Base-by-base conservation (phyloP, 2,329 filamentous ascomycete species). In the Myriosclerotinia scirpicola region DNA sequence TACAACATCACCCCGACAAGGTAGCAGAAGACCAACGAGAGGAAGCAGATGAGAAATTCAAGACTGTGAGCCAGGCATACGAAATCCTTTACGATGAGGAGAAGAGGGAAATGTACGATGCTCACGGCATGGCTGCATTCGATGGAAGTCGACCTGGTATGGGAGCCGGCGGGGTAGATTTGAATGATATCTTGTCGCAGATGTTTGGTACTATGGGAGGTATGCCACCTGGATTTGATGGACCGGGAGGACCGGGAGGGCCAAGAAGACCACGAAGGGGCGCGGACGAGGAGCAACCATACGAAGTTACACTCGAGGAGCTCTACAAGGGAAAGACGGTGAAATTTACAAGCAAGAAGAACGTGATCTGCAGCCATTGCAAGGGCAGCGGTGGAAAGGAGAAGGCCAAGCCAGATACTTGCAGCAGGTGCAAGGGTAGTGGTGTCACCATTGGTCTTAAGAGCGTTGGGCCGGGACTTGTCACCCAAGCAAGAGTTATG, bases 301-400 rank as follows among this genome's bases (percentile, higher is more conserved):
- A 99, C 80, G 89, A 93, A 77, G 91, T 98, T 67, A 90, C 88
- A 2, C 81, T 99, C 68, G 95, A 98, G 78, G 95, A 99, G 79
- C 84, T 99, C 42, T 99, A 98, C 85, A 97, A 96, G 81, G 95
- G 95, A 75, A 97, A 98, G 84, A 97, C 95, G 0, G 95, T 96
- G 76, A 95, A 96, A 80, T 97, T 99, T 78, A 89, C 92, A 11
- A 95, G 91, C 75, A 96, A 93, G 75, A 98, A 98, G 82, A 94
- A 97, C 76, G 86, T 97, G 69, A 83, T 97, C 69, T 99, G 95
- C 80, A 84, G 84, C 67, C 85, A 88, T 74, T 99, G 95, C 82
- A 94, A 93, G 77, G 95, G 95, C 54, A 87, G 84, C 56, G 95
- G 95, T 52, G 95, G 91, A 70, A 97, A 96, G 80, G 91, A 96